phyloP scores from a whole-genome alignment of 2,329 filamentous ascomycete genomes.

The Alternaria gansuensis region DNA sequence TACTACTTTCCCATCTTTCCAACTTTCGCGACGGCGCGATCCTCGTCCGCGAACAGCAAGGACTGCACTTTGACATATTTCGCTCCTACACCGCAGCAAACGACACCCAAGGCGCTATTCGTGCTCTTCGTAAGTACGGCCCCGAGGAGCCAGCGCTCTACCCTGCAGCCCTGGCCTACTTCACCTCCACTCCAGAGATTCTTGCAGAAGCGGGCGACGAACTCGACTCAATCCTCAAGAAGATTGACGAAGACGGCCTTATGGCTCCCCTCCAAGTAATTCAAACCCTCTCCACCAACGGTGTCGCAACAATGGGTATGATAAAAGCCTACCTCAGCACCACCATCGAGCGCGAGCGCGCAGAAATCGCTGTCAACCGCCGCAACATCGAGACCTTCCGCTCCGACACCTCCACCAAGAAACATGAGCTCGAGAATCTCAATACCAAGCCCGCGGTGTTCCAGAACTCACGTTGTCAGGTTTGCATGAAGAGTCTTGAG shows the following conservation, averaged over 20 bases:
- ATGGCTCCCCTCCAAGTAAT: slow-evolving; percentile 98
- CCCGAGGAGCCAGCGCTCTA: slow-evolving; percentile 91
- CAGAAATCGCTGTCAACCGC: slow-evolving; percentile 84
- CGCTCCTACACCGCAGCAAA: slow-evolving; percentile 92
- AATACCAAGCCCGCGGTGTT: slow-evolving; percentile 84
- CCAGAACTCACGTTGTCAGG: slow-evolving; percentile 85
- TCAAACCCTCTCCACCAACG: slow-evolving; percentile 80
- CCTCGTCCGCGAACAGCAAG: slow-evolving; percentile 91
- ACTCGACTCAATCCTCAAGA: slow-evolving; percentile 78
- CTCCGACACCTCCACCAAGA: slow-evolving; percentile 80
- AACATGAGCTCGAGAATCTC: slow-evolving; percentile 79
- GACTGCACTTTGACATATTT: slow-evolving; percentile 93
- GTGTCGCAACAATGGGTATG: slow-evolving; percentile 96
- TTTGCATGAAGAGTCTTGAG: slow-evolving; percentile 80
- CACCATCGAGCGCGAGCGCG: slow-evolving; percentile 87
- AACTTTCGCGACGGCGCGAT: slow-evolving; percentile 90
- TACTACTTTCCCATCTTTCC: slow-evolving; percentile 90
- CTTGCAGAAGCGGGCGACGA: slow-evolving; percentile 88
- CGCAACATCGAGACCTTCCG: slow-evolving; percentile 85
- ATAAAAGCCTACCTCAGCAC: slow-evolving; percentile 90
- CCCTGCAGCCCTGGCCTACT: slow-evolving; percentile 89
- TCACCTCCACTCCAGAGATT: slow-evolving; percentile 82
- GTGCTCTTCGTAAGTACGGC: slow-evolving; percentile 89
- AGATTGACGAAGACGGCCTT: slow-evolving; percentile 87
- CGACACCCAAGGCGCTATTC: slow-evolving; percentile 89